Percentiles rank a stretch among this genome's conserved stretches.
These are phyloP conservation scores for Ophiostoma sp. DNA, from an alignment of 2,329 filamentous ascomycete species.

Conservation along the genomic window DNA sequence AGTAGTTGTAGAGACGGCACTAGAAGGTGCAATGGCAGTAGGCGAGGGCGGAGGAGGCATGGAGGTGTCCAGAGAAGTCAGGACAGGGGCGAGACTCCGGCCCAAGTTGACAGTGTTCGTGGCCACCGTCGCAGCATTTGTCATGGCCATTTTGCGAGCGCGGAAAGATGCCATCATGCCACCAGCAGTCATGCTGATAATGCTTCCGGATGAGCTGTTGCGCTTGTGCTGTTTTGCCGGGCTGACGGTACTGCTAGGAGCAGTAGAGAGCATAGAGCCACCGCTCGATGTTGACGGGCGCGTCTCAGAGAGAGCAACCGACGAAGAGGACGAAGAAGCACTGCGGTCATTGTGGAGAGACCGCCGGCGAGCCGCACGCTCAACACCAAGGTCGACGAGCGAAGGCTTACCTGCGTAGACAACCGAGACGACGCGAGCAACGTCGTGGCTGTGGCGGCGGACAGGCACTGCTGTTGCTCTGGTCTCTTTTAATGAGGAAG, in stretches of 20 bases:
- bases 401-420: conserved; percentile 61
- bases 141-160: conserved; percentile 49
- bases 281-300: conserved; percentile 18
- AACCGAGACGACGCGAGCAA: conserved; percentile 60
- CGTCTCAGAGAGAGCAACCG: background rate
- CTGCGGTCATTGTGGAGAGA: conserved; percentile 32
- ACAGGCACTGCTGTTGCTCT: background rate
- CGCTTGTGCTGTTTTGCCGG: conserved; percentile 19
- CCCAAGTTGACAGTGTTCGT: conserved; percentile 27
- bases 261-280: conserved; percentile 17
- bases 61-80: background rate
- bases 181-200: conserved; percentile 13
- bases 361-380: conserved; percentile 32
- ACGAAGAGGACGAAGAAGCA: background rate
- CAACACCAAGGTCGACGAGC: conserved; percentile 50
- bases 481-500: background rate
- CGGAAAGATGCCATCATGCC: conserved; percentile 39
- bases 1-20: background rate
- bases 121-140: conserved; percentile 37
- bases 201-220: conserved; percentile 20
- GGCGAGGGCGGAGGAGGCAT: background rate
- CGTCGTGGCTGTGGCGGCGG: conserved; percentile 50
- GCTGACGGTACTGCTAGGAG: conserved; percentile 13
- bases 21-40: background rate
- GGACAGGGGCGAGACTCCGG: conserved; percentile 32